phyloP scores from a whole-genome alignment of 116 monocot genomes.

The Posidonia oceanica region DNA sequence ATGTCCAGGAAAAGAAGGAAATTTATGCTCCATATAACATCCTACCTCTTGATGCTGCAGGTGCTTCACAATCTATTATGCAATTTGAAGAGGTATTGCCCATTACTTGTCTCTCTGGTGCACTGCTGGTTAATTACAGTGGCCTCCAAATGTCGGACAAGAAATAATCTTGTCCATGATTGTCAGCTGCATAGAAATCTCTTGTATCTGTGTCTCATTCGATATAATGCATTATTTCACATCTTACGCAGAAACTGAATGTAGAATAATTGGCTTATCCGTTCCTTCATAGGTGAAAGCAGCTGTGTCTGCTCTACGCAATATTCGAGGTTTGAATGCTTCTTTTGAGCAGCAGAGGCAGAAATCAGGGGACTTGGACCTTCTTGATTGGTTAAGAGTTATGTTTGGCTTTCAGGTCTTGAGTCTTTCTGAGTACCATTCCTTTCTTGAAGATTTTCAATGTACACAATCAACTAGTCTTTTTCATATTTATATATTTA shows the following conservation, averaged over 20 bases:
- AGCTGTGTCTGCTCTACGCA: slow-evolving; percentile 66
- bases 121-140: background rate
- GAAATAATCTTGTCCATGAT: background rate
- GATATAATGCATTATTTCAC: background rate
- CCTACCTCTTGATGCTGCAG: slow-evolving; percentile 68
- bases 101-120: background rate
- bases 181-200: background rate
- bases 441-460: background rate
- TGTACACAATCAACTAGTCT: no score
- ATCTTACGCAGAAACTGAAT: background rate
- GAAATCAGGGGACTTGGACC: slow-evolving; percentile 71
- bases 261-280: background rate
- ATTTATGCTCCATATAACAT: slow-evolving; percentile 74
- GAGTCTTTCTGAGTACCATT: background rate
- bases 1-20: slow-evolving; percentile 73
- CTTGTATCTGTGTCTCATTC: background rate
- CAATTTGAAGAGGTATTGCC: slow-evolving; percentile 64
- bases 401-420: slow-evolving; percentile 97
- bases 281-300: slow-evolving; percentile 61
- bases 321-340: slow-evolving; percentile 51
- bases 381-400: slow-evolving; percentile 87
- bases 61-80: slow-evolving; percentile 72
- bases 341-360: slow-evolving; percentile 72
- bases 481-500: background rate
- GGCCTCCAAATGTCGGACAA: background rate